Conservation (phyloP, 139 green algal species). For the Coccomyxa sp. region DNA sequence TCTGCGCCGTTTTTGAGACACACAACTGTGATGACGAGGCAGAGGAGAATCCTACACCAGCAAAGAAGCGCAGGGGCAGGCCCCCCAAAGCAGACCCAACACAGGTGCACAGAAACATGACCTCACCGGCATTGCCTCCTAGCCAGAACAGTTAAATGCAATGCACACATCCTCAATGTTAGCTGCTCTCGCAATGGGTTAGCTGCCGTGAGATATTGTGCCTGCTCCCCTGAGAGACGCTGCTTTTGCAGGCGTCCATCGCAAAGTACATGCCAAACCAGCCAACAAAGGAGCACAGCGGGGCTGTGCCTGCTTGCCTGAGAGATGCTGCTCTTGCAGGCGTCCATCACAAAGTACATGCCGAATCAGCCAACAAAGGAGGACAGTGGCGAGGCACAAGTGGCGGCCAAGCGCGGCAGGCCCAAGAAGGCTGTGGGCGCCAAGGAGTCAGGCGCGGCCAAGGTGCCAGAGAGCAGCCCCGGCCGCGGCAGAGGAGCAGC, state of each 20-base stretch:
- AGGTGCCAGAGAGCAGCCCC: neutral
- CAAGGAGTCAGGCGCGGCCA: neutral
- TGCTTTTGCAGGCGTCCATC: neutral
- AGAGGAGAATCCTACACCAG: neutral
- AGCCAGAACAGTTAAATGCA: neutral
- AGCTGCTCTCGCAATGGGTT: neutral
- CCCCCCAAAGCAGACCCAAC: neutral
- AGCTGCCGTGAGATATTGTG: neutral
- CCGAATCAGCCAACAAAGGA: neutral
- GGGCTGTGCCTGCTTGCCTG: neutral
- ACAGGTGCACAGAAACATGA: neutral
- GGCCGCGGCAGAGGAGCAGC: neutral
- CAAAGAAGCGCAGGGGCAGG: neutral
- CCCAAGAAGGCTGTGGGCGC: neutral
- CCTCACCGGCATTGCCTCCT: neutral
- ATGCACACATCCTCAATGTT: neutral
- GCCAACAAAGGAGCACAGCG: neutral
- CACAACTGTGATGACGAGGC: neutral
- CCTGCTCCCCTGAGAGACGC: neutral
- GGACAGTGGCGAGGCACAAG: neutral
- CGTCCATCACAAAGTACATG: neutral
- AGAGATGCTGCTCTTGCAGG: neutral
- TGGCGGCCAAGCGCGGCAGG: too few species aligned
- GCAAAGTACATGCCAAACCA: neutral
- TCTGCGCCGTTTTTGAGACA: constrained; percentile 16